Evolutionary conservation across 116 monocot species (phyloP).

Genomic region (Cymodocea nodosa): DNA sequence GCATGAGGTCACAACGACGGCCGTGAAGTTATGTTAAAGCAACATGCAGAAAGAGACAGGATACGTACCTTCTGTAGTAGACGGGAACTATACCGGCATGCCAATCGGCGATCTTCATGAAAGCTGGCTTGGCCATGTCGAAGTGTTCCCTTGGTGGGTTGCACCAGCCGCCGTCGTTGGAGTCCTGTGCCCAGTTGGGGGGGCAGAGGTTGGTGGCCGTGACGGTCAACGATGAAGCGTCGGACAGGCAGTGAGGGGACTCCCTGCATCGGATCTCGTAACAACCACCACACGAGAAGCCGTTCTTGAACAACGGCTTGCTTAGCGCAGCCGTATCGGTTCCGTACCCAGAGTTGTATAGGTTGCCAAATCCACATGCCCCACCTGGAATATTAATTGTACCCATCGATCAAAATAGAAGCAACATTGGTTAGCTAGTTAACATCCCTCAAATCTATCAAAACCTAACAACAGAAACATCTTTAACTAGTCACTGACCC

Average conservation of each 20-base stretch:
- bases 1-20: too few relatives aligned
- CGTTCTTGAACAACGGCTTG: slow-evolving; percentile 35
- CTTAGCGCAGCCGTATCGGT: slow-evolving; percentile 45
- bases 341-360: slow-evolving; percentile 33
- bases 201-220: slow-evolving; percentile 72
- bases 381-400: slow-evolving; percentile 17
- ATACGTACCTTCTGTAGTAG: slow-evolving; percentile 34
- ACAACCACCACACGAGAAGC: slow-evolving; percentile 45
- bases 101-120: slow-evolving; percentile 51
- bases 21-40: too few relatives aligned
- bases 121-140: slow-evolving; percentile 57
- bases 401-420: too few relatives aligned
- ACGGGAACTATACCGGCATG: slow-evolving; percentile 52
- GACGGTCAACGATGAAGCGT: slow-evolving; percentile 23
- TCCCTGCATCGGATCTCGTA: slow-evolving; percentile 35
- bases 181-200: slow-evolving; percentile 35
- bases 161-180: slow-evolving; percentile 63
- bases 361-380: slow-evolving; percentile 44
- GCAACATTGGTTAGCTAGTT: too few relatives aligned
- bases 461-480: too few relatives aligned
- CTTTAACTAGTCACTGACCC: slow-evolving; percentile 16
- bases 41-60: too few relatives aligned
- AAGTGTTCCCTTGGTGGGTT: slow-evolving; percentile 46
- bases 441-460: too few relatives aligned
- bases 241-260: slow-evolving; percentile 23